Percentiles rank a stretch among this genome's conserved stretches.
These are phyloP conservation scores for Citrullus amarus DNA, from an alignment of 306 rosid genomes.

Conservation along the genomic window DNA sequence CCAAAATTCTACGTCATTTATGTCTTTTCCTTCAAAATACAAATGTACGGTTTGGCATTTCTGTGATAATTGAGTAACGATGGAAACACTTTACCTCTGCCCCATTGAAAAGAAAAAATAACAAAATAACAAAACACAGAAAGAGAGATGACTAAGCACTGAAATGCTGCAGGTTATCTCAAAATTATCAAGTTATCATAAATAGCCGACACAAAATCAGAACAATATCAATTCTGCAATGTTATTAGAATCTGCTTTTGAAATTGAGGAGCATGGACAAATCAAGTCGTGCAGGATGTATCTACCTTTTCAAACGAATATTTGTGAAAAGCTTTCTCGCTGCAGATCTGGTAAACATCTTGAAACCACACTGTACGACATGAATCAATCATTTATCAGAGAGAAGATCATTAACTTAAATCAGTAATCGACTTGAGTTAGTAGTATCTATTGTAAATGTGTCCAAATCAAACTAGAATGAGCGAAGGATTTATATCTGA, in stretches of 20 bases:
- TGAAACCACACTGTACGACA: constrained; percentile 79
- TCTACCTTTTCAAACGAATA: constrained; percentile 70
- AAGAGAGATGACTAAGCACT: not conserved
- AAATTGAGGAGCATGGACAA: not conserved
- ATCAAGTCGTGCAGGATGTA: not conserved
- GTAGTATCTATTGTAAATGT: not conserved
- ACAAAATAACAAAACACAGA: not conserved
- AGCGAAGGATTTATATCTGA: not conserved
- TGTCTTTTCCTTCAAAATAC: not conserved
- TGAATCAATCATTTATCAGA: constrained; percentile 18
- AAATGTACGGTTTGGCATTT: not conserved
- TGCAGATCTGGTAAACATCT: constrained; percentile 91
- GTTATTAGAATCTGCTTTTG: not conserved
- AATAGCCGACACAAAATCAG: not conserved
- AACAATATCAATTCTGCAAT: not conserved
- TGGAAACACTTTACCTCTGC: not conserved
- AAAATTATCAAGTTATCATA: not conserved
- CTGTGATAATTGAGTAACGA: not conserved
- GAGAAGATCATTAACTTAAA: not conserved
- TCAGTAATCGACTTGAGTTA: not conserved
- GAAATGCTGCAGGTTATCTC: not conserved
- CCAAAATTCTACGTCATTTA: not conserved
- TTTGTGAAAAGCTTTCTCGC: constrained; percentile 86
- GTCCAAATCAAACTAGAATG: not conserved
- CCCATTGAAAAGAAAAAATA: not conserved